Evolutionary conservation across 257 asterid genomes (phyloP), one percentile per base, ranked within the genome.

Genomic region (Parsonsia alboflavescens): DNA sequence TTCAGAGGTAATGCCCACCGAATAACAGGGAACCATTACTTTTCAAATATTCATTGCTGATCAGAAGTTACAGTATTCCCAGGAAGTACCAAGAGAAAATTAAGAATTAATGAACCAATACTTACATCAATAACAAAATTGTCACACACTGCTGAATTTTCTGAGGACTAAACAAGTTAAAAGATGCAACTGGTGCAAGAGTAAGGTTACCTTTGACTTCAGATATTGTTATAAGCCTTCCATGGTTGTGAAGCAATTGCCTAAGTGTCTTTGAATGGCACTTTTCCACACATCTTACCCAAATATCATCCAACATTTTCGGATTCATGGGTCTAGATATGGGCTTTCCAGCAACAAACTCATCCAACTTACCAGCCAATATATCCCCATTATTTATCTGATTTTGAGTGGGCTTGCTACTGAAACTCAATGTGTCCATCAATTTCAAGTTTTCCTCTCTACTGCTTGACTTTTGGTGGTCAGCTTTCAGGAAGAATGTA

Each of bases 181-280:
- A 39, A 17, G 16, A 8, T 41, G 49, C 26, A 36, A 7, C 22
- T 4, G 21, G 70, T 64, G 70, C 16, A 17, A 17, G 28, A 64
- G 70, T 41, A 36, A 46, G 66, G 10, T 30, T 84, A 95, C 99
- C 96, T 88, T 92, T 85, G 30, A 82, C 85, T 83, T 95, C 94
- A 48, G 96, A 86, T 81, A 95, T 68, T 7, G 96, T 90, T 45
- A 89, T 86, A 16, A 95, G 97, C 81, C 86, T 89, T 73, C 97
- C 99, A 78, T 87, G 75, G 19, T 90, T 76, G 81, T 74, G 90
- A 74, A 95, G 96, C 71, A 95, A 86, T 76, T 88, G 96, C 85
- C 94, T 89, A 83, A 95, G 79, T 10, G 99, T 92, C 85, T 88
- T 89, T 4, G 96, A 92, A 80, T 90, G 99, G 69, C 99, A 95